Conservation (phyloP, 768 basidiomycete genomes). For the Cystobasidium onofrii region DNA sequence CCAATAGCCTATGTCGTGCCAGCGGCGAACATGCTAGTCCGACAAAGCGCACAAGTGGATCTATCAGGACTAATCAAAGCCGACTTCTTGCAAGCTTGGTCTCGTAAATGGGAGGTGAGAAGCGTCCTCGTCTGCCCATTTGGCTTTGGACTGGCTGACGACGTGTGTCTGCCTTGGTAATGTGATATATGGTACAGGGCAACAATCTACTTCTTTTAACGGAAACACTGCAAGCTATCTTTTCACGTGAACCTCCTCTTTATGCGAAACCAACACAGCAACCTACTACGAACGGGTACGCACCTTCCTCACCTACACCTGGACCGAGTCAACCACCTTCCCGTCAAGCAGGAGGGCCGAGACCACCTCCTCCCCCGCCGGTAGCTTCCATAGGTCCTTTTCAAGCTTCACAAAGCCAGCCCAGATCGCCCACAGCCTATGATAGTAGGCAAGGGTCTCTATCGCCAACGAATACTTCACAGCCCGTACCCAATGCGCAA, state of each 20-base stretch:
- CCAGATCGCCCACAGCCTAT: background rate
- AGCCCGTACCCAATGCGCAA: conserved; percentile 3
- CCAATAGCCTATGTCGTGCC: conserved; percentile 89
- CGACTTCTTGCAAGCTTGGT: conserved; percentile 69
- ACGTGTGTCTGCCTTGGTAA: too few relatives aligned
- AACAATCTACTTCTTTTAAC: conserved; percentile 67
- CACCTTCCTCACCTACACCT: conserved; percentile 31
- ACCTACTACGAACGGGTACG: background rate
- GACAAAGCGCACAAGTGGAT: conserved; percentile 65
- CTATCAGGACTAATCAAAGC: conserved; percentile 65
- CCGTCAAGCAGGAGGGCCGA: conserved; percentile 35
- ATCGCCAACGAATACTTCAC: background rate
- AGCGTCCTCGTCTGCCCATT: too few relatives aligned
- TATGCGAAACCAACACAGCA: conserved; percentile 63
- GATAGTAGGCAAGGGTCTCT: background rate
- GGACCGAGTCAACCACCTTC: conserved; percentile 25
- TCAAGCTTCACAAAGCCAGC: background rate
- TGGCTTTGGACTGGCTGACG: too few relatives aligned
- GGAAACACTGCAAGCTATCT: conserved; percentile 68
- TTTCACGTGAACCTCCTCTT: conserved; percentile 78
- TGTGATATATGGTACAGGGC: conserved; percentile 51
- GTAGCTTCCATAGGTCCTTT: background rate
- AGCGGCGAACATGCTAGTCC: conserved; percentile 79
- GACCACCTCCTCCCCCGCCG: conserved; percentile 37
- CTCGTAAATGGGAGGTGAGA: conserved; percentile 70